Evolutionary conservation across 139 green algal genomes (phyloP).

Genomic region (Chlorella sorokiniana): DNA sequence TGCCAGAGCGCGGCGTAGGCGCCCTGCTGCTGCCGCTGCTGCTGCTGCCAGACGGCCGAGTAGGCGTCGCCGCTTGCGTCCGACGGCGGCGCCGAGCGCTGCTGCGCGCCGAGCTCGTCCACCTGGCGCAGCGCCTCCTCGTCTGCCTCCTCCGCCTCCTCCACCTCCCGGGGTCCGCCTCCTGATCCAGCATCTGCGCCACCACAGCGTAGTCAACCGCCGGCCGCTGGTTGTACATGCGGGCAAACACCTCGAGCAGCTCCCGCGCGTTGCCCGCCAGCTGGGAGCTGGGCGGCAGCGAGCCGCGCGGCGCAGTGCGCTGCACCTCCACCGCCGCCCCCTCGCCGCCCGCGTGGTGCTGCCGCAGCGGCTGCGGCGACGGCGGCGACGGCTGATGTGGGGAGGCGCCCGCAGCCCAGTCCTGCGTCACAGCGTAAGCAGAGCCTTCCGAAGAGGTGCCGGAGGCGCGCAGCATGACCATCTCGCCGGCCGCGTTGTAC

Average conservation of each 20-base stretch:
- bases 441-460: too few relatives aligned
- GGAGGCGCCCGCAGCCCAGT: background rate
- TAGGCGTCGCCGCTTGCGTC: background rate
- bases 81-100: background rate
- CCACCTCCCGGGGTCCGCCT: conserved; percentile 3
- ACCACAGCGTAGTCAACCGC: conserved; percentile 38
- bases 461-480: too few relatives aligned
- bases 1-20: background rate
- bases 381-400: background rate
- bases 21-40: background rate
- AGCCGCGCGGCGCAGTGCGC: background rate
- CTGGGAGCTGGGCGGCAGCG: conserved; percentile 4
- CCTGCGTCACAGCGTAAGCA: background rate
- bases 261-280: conserved; percentile 33
- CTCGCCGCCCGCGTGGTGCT: background rate
- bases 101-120: background rate
- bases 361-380: background rate
- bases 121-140: background rate
- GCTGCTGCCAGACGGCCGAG: background rate
- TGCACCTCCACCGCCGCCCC: background rate
- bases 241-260: conserved; percentile 45
- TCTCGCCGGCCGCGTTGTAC: too few relatives aligned
- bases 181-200: conserved; percentile 16
- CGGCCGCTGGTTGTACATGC: conserved; percentile 40
- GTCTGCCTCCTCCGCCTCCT: conserved; percentile 3